Percentiles rank a stretch among this genome's conserved stretches.
Evolutionary conservation across 257 asterid species (phyloP).

Genomic region (Nicotiana obtusifolia): DNA sequence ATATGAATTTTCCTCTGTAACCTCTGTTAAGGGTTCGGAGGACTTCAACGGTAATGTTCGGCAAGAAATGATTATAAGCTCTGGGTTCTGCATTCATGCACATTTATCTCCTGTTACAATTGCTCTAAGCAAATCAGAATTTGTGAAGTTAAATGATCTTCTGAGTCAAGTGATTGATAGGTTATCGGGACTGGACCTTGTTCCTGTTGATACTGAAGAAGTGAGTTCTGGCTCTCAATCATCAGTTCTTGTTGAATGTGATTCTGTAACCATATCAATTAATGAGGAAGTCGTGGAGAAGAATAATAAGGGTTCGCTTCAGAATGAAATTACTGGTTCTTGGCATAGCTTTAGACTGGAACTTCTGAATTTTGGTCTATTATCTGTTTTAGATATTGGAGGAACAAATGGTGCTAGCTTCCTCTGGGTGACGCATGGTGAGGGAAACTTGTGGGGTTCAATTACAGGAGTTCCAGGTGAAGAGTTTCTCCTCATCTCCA

Average conservation of each 20-base stretch:
- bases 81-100: slow-evolving; percentile 55
- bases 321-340: slow-evolving; percentile 79
- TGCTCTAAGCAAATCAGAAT: slow-evolving; percentile 45
- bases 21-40: slow-evolving; percentile 59
- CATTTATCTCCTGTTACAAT: slow-evolving; percentile 51
- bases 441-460: slow-evolving; percentile 85
- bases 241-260: slow-evolving; percentile 66
- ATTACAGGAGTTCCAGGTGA: slow-evolving; percentile 43
- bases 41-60: slow-evolving; percentile 46
- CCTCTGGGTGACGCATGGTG: slow-evolving; percentile 61
- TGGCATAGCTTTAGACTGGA: slow-evolving; percentile 70
- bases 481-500: slow-evolving; percentile 79
- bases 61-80: slow-evolving; percentile 69
- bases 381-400: slow-evolving; percentile 73
- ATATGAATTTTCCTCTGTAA: slow-evolving; percentile 73
- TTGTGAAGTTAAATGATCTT: slow-evolving; percentile 44
- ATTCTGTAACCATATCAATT: slow-evolving; percentile 44
- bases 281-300: slow-evolving; percentile 40
- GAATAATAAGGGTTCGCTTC: slow-evolving; percentile 39
- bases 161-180: slow-evolving; percentile 42
- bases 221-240: slow-evolving; percentile 46
- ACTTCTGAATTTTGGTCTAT: slow-evolving; percentile 59
- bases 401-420: slow-evolving; percentile 62
- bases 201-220: slow-evolving; percentile 30
- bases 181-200: slow-evolving; percentile 38